phyloP scores from a whole-genome alignment of 768 basidiomycete genomes.

The Lentinula raphanica region DNA sequence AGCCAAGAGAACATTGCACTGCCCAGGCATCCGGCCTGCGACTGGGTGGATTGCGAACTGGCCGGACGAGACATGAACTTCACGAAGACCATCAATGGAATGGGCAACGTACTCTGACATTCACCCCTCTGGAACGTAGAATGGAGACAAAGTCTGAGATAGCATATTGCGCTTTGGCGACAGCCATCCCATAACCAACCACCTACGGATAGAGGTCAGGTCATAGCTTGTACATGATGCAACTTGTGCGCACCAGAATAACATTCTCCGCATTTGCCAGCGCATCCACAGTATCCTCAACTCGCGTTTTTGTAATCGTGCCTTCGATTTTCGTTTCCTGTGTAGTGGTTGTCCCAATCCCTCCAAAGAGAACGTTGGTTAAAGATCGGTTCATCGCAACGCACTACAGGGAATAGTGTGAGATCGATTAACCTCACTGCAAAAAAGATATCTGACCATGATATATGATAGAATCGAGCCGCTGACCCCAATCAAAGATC shows the following conservation, averaged over 20 bases:
- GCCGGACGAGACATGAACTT: background rate
- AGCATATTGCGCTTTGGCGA: constrained; percentile 84
- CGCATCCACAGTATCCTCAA: constrained; percentile 79
- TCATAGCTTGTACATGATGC: background rate
- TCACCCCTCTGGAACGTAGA: constrained; percentile 68
- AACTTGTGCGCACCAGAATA: constrained; percentile 49
- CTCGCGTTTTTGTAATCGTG: constrained; percentile 66
- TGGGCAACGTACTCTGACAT: constrained; percentile 49
- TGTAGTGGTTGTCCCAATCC: constrained; percentile 56
- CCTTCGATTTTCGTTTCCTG: constrained; percentile 80
- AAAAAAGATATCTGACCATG: constrained; percentile 52
- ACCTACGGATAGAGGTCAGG: constrained; percentile 37
- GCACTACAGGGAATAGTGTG: constrained; percentile 45
- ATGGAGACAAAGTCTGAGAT: constrained; percentile 71
- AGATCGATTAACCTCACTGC: background rate
- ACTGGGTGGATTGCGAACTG: constrained; percentile 85
- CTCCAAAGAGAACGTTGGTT: constrained; percentile 83
- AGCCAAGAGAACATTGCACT: constrained; percentile 88
- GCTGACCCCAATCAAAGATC: constrained; percentile 84
- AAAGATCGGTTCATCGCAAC: constrained; percentile 89
- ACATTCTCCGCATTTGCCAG: constrained; percentile 78
- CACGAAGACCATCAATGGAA: background rate
- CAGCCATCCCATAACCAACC: constrained; percentile 89
- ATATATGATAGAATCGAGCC: constrained; percentile 90
- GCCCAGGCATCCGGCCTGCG: constrained; percentile 89